These are phyloP conservation scores for Chionographis japonica DNA, from an alignment of 106 monocot species.

Conservation along the genomic window DNA sequence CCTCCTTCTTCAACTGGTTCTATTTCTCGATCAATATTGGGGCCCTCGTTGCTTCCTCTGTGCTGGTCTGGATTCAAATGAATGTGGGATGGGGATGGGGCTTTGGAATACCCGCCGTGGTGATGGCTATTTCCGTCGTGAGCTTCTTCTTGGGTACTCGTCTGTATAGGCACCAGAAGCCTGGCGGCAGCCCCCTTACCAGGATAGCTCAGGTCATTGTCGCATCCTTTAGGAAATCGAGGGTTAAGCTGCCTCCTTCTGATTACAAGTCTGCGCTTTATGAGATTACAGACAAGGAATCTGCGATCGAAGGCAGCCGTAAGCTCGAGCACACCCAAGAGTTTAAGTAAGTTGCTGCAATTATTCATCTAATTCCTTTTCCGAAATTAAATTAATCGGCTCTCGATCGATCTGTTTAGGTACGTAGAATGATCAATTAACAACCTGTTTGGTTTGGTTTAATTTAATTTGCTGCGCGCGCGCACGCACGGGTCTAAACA, in stretches of 20 bases:
- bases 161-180: conserved; percentile 26
- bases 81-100: conserved; percentile 33
- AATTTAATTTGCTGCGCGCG: too few relatives aligned
- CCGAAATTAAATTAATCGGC: too few relatives aligned
- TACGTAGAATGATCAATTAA: too few relatives aligned
- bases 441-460: too few relatives aligned
- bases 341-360: conserved; percentile 9
- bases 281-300: conserved; percentile 21
- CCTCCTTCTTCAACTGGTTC: conserved; percentile 31
- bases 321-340: conserved; percentile 32
- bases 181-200: conserved; percentile 28
- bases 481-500: too few relatives aligned
- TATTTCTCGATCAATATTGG: too few relatives aligned
- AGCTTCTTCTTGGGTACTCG: conserved; percentile 24
- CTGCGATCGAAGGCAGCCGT: conserved; percentile 30
- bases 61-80: conserved; percentile 25
- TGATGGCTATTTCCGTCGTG: conserved; percentile 18
- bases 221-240: conserved; percentile 11
- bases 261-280: conserved; percentile 26
- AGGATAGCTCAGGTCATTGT: conserved; percentile 27
- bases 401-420: too few relatives aligned
- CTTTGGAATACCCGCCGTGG: conserved; percentile 25
- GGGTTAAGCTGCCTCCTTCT: conserved; percentile 8
- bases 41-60: too few relatives aligned
- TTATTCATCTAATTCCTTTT: too few relatives aligned